Conservation (phyloP, 2,329 filamentous ascomycete species). For the Penicillium oxalicum region DNA sequence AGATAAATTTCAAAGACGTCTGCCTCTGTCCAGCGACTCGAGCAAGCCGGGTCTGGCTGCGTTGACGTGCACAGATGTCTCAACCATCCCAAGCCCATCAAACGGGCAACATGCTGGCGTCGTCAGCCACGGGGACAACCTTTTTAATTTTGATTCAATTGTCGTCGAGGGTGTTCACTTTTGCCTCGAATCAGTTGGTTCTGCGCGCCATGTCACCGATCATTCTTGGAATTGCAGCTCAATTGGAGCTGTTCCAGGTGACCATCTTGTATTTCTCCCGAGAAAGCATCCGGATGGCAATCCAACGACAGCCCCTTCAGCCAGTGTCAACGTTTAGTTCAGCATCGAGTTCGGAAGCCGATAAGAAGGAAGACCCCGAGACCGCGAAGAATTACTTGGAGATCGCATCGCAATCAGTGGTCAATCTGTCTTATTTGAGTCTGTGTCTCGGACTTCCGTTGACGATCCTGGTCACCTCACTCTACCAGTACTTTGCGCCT, state of each 20-base stretch:
- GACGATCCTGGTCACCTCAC: slow-evolving; percentile 57
- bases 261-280: slow-evolving; percentile 92
- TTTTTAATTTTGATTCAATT: slow-evolving; percentile 86
- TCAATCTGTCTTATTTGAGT: slow-evolving; percentile 83
- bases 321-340: not conserved
- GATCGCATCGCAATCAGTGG: slow-evolving; percentile 59
- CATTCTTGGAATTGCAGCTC: slow-evolving; percentile 76
- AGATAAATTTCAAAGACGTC: too few relatives aligned
- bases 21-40: too few relatives aligned
- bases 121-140: slow-evolving; percentile 63
- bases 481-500: slow-evolving; percentile 57
- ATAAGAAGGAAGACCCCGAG: slow-evolving; percentile 7
- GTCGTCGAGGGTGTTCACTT: slow-evolving; percentile 79
- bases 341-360: slow-evolving; percentile 14
- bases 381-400: slow-evolving; percentile 14
- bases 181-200: slow-evolving; percentile 84
- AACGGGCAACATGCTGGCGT: slow-evolving; percentile 20
- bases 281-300: slow-evolving; percentile 83
- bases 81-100: slow-evolving; percentile 11
- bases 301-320: slow-evolving; percentile 67
- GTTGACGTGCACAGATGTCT: slow-evolving; percentile 12
- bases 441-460: slow-evolving; percentile 62
- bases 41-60: not conserved
- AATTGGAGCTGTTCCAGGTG: slow-evolving; percentile 88
- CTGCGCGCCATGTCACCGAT: slow-evolving; percentile 81